Base-by-base conservation (phyloP, 768 basidiomycete genomes). In the Coprinopsis strossmayeri region DNA sequence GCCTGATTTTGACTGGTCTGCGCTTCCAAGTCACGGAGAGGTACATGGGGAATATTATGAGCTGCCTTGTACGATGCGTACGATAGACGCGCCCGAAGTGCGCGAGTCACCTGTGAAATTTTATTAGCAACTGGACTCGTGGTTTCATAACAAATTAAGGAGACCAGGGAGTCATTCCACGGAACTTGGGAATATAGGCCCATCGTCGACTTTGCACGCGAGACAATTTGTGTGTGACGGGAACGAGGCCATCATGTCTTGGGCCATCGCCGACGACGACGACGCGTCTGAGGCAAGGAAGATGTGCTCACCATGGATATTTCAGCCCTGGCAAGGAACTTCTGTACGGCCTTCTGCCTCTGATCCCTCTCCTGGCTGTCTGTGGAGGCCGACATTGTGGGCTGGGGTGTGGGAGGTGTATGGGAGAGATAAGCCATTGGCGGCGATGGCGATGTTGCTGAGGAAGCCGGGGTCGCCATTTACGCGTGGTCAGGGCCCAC, bases 41-140 rank as follows among this genome's bases (percentile, higher is more conserved):
- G 72, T 43, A 81, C 69, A 48, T 81, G 77, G 9, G 82, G 70
- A 48, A 87, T 66, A 62, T 88, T 85, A 64, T 88, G 78, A 12
- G 75, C 74, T 3, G 89, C 87, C 67, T 91, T 91, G 75, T 85
- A 90, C 1, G 84, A 83, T 20, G 89, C 89, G 65, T 89, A 88
- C 0, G 86, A 78, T 45, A 92, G 77, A 55, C 88, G 83, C 57
- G 88, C 76, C 53, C 90, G 81, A 49, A 92, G 75, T 46, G 78
- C 82, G 61, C 86, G 85, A 59, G 87, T 87, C 26, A 91, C 79
- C 89, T 91, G 57, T 57, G 52, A 53, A 58, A 41, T 59, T 60
- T 57, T 58, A 67, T 70, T 67, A 69, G 68, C 60, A 64, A 65
- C 60, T 59, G 60, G 57, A 58, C 52, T 54, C 60, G 59, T 58